These are phyloP conservation scores for Mycosphaerelloides madeirae DNA, from an alignment of 2,329 filamentous ascomycete species.

Conservation along the genomic window DNA sequence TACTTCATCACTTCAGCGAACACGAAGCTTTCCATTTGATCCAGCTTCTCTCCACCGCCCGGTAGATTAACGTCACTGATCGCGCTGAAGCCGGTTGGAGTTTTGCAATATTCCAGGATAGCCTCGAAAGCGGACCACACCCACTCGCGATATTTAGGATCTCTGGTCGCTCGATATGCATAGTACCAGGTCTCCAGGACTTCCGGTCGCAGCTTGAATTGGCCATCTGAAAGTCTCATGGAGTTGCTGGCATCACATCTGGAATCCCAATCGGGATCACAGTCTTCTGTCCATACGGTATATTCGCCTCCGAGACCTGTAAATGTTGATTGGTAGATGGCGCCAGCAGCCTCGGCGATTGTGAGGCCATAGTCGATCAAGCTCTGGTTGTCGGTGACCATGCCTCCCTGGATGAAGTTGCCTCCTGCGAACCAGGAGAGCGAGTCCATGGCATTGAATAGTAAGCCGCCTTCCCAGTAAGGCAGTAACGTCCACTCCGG, in stretches of 20 bases:
- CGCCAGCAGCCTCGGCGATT: slow-evolving; percentile 25
- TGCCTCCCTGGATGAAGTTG: slow-evolving; percentile 66
- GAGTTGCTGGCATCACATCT: neutral
- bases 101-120: slow-evolving; percentile 5
- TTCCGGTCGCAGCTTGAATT: slow-evolving; percentile 62
- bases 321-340: slow-evolving; percentile 18
- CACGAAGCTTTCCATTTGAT: slow-evolving; percentile 70
- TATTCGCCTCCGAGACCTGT: neutral
- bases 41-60: slow-evolving; percentile 52
- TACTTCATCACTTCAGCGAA: slow-evolving; percentile 89
- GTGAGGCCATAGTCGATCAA: slow-evolving; percentile 29
- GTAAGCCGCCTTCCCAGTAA: slow-evolving; percentile 20
- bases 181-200: slow-evolving; percentile 23
- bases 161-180: slow-evolving; percentile 19
- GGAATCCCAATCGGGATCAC: neutral
- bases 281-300: neutral
- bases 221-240: neutral
- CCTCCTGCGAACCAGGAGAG: slow-evolving; percentile 64
- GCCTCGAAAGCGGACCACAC: slow-evolving; percentile 18
- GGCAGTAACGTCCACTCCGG: slow-evolving; percentile 30
- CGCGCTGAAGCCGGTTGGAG: slow-evolving; percentile 1
- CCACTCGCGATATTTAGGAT: slow-evolving; percentile 18
- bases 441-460: slow-evolving; percentile 25
- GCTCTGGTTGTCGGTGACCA: slow-evolving; percentile 24
- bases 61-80: slow-evolving; percentile 4